Evolutionary conservation across 306 rosid genomes (phyloP), one percentile per base, ranked within the genome.

Genomic region (Malus sieversii): DNA sequence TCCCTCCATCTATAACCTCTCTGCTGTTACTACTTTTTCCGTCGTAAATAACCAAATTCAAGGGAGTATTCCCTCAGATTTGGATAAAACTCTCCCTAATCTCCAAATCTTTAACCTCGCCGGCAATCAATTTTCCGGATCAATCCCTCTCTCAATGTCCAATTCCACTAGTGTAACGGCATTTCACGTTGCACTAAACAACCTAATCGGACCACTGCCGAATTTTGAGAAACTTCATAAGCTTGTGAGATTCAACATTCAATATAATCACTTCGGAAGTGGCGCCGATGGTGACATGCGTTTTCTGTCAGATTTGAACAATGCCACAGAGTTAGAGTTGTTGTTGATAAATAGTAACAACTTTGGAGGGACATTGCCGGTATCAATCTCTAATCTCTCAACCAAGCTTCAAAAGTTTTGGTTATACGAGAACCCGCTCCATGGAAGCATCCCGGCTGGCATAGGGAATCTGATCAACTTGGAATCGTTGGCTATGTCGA

Each of bases 301-400:
- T 59, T 59, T 59, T 23, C 15, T 59, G 16, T 22, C 66, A 15
- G 66, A 35, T 33, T 11, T 64, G n/a, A 23, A 19, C 3, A 76
- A 76, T 48, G 57, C 66, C n/a, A 51, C 72, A 6, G 15, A 23
- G 62, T 38, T 76, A 13, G 5, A 15, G 1, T 1, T 1, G 5
- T 2, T 57, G 61, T 0, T 57, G 3, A 7, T 57, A 1, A 1
- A 3, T n/a, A 22, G 0, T 1, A 57, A 57, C 61, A 0, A 57
- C 4, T 57, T 57, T 9, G 25, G 61, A 8, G 61, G 61, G 1
- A 9, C 12, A 1, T 1, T 57, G 25, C 62, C 62, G 4, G 4
- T 4, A 20, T 57, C 62, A 20, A 57, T 57, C 7, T 57, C 62
- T 10, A 57, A 57, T n/a, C 62, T 57, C 0, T 20, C 62, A n/a